Evolutionary conservation across 2,329 filamentous ascomycete genomes (phyloP).

Genomic region (Cladophialophora immunda): DNA sequence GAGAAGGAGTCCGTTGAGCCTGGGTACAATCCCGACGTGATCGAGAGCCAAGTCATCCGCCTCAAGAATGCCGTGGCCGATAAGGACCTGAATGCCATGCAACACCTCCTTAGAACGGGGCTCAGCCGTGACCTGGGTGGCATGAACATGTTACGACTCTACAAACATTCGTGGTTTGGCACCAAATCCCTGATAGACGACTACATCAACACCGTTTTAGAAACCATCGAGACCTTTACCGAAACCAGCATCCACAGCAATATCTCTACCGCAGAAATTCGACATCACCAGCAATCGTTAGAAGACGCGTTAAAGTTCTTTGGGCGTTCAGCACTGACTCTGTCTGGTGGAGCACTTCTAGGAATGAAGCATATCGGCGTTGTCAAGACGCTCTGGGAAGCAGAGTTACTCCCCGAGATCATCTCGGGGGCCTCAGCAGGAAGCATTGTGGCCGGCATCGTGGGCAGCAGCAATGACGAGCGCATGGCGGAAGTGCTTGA

Average conservation of each 20-base stretch:
- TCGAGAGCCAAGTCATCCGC: conserved; percentile 74
- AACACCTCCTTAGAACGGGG: conserved; percentile 80
- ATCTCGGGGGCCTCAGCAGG: conserved; percentile 89
- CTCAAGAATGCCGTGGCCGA: conserved; percentile 77
- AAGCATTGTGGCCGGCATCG: conserved; percentile 82
- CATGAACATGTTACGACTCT: conserved; percentile 84
- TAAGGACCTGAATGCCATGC: conserved; percentile 78
- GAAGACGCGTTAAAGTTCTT: conserved; percentile 38
- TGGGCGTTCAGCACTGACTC: conserved; percentile 80
- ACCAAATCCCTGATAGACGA: conserved; percentile 87
- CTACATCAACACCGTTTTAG: conserved; percentile 81
- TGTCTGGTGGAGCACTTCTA: conserved; percentile 88
- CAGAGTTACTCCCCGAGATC: conserved; percentile 79
- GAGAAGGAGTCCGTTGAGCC: conserved; percentile 64
- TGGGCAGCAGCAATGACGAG: conserved; percentile 79
- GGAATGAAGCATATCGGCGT: conserved; percentile 94
- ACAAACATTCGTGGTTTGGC: conserved; percentile 83
- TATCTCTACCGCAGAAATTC: conserved; percentile 29
- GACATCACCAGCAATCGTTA: conserved; percentile 33
- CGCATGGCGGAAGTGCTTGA: conserved; percentile 76
- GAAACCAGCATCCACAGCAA: conserved; percentile 60
- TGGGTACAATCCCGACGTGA: conserved; percentile 75
- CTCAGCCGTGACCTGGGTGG: conserved; percentile 82
- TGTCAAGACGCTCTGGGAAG: conserved; percentile 79
- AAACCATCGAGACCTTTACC: conserved; percentile 76